phyloP scores from a whole-genome alignment of 768 basidiomycete genomes.

The Pleurotus platypus region DNA sequence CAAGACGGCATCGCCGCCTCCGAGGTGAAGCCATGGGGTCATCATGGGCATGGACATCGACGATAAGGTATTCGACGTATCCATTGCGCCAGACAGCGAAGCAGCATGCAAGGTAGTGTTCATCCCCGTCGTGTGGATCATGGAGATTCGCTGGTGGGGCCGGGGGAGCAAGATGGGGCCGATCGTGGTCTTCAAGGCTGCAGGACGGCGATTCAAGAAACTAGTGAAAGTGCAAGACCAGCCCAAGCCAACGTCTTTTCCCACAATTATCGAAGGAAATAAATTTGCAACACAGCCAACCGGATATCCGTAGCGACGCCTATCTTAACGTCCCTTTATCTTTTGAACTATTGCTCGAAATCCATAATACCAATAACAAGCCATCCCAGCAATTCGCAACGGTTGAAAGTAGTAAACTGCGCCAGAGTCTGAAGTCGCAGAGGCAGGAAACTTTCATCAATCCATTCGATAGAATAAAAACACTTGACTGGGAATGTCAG shows the following conservation, averaged over 20 bases:
- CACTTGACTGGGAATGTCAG: background rate
- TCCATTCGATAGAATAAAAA: background rate
- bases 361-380: no score
- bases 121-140: background rate
- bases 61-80: slow-evolving; percentile 9
- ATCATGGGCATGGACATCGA: slow-evolving; percentile 33
- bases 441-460: background rate
- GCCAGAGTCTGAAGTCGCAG: background rate
- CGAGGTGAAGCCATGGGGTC: slow-evolving; percentile 70
- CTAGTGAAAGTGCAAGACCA: no score
- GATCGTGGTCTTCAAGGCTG: background rate
- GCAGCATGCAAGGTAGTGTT: background rate
- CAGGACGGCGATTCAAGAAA: background rate
- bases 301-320: no score
- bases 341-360: no score
- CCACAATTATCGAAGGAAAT: no score
- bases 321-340: no score
- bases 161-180: background rate
- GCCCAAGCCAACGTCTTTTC: no score
- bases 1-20: slow-evolving; percentile 55
- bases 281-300: no score
- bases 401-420: background rate
- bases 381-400: background rate
- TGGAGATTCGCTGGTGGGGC: background rate
- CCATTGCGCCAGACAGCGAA: background rate